These are phyloP conservation scores for Bipolaris cookei DNA, from an alignment of 2,329 filamentous ascomycete species.

Conservation along the genomic window DNA sequence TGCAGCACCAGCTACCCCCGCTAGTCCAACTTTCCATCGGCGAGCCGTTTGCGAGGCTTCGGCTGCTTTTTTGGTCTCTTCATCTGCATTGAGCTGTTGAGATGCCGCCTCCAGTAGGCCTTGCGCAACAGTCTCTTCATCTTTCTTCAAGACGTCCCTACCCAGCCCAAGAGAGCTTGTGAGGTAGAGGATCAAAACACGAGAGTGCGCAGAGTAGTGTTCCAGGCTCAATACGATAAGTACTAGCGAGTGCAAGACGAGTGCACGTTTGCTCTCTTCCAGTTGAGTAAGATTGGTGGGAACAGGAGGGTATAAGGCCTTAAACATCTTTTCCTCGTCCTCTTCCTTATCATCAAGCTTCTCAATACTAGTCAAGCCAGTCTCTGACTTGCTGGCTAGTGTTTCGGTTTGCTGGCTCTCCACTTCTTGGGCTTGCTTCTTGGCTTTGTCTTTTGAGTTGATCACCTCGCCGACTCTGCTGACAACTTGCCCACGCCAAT, in stretches of 20 bases:
- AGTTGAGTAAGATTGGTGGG: constrained; percentile 61
- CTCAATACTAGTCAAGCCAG: constrained; percentile 33
- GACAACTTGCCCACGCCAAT: constrained; percentile 77
- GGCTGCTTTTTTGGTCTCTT: constrained; percentile 73
- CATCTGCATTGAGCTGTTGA: constrained; percentile 75
- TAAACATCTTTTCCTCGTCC: constrained; percentile 49
- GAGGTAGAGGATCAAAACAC: constrained; percentile 72
- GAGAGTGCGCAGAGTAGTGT: constrained; percentile 76
- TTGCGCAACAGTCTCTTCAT: constrained; percentile 77
- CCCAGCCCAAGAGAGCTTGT: constrained; percentile 74
- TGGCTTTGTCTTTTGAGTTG: constrained; percentile 46
- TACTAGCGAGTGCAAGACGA: constrained; percentile 75
- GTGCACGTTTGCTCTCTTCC: constrained; percentile 65
- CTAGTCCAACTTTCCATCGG: constrained; percentile 83
- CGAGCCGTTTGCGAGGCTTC: constrained; percentile 70
- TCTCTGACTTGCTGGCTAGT: constrained; percentile 39
- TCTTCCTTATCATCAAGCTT: constrained; percentile 37
- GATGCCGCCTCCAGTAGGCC: constrained; percentile 74
- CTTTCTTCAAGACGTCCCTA: constrained; percentile 66
- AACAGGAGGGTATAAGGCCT: constrained; percentile 51
- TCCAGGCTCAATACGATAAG: constrained; percentile 77
- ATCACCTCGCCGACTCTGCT: constrained; percentile 73
- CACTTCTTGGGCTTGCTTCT: constrained; percentile 37
- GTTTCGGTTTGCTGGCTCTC: constrained; percentile 28
- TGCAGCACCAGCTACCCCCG: constrained; percentile 84